Evolutionary conservation across 768 basidiomycete species (phyloP).

Genomic region (Phylloporus arenicola): DNA sequence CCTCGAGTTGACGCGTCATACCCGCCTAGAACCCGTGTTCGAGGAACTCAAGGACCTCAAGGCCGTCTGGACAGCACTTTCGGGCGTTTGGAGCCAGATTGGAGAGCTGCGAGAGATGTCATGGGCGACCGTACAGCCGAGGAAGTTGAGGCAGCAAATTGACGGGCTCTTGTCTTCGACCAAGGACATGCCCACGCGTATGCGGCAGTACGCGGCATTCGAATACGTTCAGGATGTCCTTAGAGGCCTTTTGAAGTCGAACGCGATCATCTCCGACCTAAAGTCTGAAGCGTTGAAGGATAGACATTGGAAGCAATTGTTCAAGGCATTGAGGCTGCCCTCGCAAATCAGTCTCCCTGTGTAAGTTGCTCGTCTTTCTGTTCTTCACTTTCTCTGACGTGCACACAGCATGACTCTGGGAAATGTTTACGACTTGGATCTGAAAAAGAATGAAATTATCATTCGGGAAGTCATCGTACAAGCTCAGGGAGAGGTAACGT

Average conservation of each 20-base stretch:
- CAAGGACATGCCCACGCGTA: constrained; percentile 97
- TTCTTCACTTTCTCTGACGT: constrained; percentile 3
- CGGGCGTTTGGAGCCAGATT: constrained; percentile 94
- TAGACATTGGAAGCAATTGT: constrained; percentile 96
- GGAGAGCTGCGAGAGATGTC: constrained; percentile 79
- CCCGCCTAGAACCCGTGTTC: constrained; percentile 87
- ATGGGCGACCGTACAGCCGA: constrained; percentile 91
- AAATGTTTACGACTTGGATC: constrained; percentile 93
- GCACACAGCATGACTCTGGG: constrained; percentile 81
- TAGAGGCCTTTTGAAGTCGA: constrained; percentile 81
- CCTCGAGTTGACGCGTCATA: constrained; percentile 84
- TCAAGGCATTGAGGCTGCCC: constrained; percentile 78
- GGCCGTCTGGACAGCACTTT: constrained; percentile 97
- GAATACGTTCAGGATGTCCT: constrained; percentile 95
- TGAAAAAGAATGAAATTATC: constrained; percentile 84
- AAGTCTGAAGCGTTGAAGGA: constrained; percentile 98
- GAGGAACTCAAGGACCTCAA: constrained; percentile 96
- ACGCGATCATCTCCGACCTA: constrained; percentile 84
- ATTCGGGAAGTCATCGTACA: constrained; percentile 96
- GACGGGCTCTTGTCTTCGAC: constrained; percentile 90
- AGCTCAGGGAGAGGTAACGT: constrained; percentile 86
- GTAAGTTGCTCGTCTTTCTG: constrained; percentile 39
- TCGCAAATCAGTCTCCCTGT: constrained; percentile 70
- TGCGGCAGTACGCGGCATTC: constrained; percentile 98
- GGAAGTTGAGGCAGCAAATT: constrained; percentile 90